Percentiles rank a stretch among this genome's conserved stretches.
Conservation (phyloP, 208 protist genomes). For the Angomonas deanei region DNA sequence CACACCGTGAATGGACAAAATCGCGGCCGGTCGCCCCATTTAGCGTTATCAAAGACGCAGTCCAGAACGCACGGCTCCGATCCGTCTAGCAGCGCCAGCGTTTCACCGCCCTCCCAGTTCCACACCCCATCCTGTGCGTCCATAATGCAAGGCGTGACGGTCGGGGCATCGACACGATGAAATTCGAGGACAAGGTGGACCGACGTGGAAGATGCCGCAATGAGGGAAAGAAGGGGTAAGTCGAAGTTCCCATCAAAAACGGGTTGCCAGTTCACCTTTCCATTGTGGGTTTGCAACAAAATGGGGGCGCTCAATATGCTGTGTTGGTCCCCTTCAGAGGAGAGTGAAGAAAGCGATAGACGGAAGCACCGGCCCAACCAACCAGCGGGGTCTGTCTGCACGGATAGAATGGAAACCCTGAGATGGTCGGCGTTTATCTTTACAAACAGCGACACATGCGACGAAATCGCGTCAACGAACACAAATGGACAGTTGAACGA, state of each 20-base stretch:
- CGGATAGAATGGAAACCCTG: slow-evolving; percentile 35
- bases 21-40: slow-evolving; percentile 33
- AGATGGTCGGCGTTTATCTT: slow-evolving; percentile 13
- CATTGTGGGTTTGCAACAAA: too few relatives aligned
- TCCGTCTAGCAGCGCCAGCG: slow-evolving; percentile 20
- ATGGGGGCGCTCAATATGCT: too few relatives aligned
- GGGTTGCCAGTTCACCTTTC: too few relatives aligned
- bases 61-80: slow-evolving; percentile 37
- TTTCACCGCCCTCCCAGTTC: neutral
- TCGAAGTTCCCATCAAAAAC: too few relatives aligned
- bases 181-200: too few relatives aligned
- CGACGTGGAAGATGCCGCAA: too few relatives aligned
- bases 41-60: slow-evolving; percentile 19
- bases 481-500: slow-evolving; percentile 24
- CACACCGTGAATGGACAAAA: slow-evolving; percentile 54
- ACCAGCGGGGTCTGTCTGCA: too few relatives aligned
- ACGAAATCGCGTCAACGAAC: slow-evolving; percentile 26
- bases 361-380: too few relatives aligned
- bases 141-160: neutral
- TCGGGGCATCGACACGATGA: too few relatives aligned
- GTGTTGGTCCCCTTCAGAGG: too few relatives aligned
- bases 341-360: slow-evolving; percentile 27
- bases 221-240: too few relatives aligned
- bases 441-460: slow-evolving; percentile 40
- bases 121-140: too few relatives aligned